Conservation (phyloP, 495 filamentous ascomycete genomes). For the Neurospora sp. region DNA sequence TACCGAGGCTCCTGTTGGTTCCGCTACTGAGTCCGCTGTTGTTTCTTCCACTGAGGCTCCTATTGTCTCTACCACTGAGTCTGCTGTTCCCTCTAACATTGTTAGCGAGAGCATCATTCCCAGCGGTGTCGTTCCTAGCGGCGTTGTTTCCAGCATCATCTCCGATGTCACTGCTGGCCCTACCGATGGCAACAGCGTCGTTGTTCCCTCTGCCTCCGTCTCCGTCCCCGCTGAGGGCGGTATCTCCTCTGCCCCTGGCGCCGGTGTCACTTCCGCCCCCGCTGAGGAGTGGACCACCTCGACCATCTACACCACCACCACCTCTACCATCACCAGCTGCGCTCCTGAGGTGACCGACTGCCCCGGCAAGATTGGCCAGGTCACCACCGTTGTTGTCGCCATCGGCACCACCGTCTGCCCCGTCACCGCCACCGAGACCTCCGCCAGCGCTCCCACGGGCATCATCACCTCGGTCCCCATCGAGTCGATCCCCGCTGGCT, state of each 20-base stretch:
- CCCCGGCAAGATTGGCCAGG: conserved; percentile 16
- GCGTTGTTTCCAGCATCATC: not conserved
- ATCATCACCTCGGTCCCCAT: conserved; percentile 3
- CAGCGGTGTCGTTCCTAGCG: not conserved
- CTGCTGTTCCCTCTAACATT: not conserved
- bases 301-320: conserved; percentile 41
- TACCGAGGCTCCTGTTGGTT: not conserved
- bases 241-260: not conserved
- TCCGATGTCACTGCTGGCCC: not conserved
- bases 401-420: conserved; percentile 36
- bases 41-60: conserved; percentile 1
- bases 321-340: conserved; percentile 49
- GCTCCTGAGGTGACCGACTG: conserved; percentile 48
- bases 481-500: conserved; percentile 7
- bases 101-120: not conserved
- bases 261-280: conserved; percentile 1
- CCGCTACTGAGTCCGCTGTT: not conserved
- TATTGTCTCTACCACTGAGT: not conserved
- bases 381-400: conserved; percentile 31
- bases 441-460: conserved; percentile 3
- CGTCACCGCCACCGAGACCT: conserved; percentile 23
- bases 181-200: not conserved
- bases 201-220: not conserved
- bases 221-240: not conserved
- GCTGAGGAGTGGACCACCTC: conserved; percentile 13